phyloP scores from a whole-genome alignment of 352 stramenopile species.

The Phytophthora sp. region DNA sequence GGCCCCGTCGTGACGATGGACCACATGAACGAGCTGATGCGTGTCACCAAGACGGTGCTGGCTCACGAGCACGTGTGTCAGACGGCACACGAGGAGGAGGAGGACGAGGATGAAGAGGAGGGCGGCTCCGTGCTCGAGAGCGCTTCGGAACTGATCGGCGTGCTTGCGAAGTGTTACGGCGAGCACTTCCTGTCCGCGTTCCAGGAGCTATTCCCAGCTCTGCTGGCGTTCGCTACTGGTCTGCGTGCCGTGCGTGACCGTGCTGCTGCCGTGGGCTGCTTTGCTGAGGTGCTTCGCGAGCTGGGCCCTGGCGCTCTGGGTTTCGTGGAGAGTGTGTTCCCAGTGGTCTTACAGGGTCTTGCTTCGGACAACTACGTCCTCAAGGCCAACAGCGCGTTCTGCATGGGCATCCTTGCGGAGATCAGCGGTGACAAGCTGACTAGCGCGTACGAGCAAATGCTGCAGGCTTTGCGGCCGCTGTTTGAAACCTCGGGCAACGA shows the following conservation, averaged over 20 bases:
- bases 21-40: constrained; percentile 88
- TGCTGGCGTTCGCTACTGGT: constrained; percentile 92
- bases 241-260: constrained; percentile 91
- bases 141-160: constrained; percentile 93
- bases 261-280: constrained; percentile 94
- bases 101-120: constrained; percentile 93
- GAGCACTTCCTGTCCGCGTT: constrained; percentile 92
- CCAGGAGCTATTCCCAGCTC: constrained; percentile 89
- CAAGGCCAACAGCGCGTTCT: constrained; percentile 96
- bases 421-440: constrained; percentile 75
- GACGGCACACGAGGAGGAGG: constrained; percentile 88
- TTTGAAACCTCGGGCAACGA: constrained; percentile 91
- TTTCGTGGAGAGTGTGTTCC: constrained; percentile 91
- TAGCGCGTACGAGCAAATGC: constrained; percentile 90
- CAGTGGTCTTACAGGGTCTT: constrained; percentile 90
- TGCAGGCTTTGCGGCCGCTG: constrained; percentile 91
- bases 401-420: constrained; percentile 92
- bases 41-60: constrained; percentile 88
- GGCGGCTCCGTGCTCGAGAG: constrained; percentile 94
- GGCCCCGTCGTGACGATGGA: constrained; percentile 91
- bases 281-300: constrained; percentile 95
- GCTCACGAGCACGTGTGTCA: constrained; percentile 92
- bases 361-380: constrained; percentile 93
- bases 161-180: constrained; percentile 94
- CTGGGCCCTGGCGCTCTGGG: constrained; percentile 78